Evolutionary conservation across 345 rosid genomes (phyloP), one percentile per base, ranked within the genome.

Genomic region (Ceriops zippeliana): DNA sequence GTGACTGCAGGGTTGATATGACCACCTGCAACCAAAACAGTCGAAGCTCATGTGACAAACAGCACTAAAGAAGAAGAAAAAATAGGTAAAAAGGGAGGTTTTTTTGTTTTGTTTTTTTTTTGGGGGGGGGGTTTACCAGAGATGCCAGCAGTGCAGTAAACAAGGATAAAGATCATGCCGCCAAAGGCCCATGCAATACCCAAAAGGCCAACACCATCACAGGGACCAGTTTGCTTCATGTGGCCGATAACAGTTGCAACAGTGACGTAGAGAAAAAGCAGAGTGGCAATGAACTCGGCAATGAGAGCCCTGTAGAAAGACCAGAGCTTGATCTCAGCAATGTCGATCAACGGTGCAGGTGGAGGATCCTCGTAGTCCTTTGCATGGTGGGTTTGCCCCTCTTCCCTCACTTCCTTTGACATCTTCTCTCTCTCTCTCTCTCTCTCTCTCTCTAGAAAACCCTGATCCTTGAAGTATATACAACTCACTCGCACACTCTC

Each of bases 341-440:
- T 34, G 85, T 86, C 97, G 7, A 90, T 3, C 21, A 92, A 71
- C 0, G 93, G 98, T 28, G 98, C 96, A 21, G 98, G 98, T 62
- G 98, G 98, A n/a, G 98, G 98, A 70, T 92, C 96, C 1, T 83
- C 98, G 68, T 92, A 92, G 78, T 92, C 96, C 83, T 87, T 92
- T 0, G 86, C 82, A 64, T 81, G 87, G 86, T 59, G 65, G 63
- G 60, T 70, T 16, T 79, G 89, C 26, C 85, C 91, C 69, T 86
- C 98, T 76, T 90, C 98, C 63, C 85, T 80, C 70, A 90, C 95
- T 77, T 92, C 96, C 82, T 90, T 90, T 1, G 95, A 83, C 79
- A 92, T 92, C 69, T 73, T 13, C 61, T 54, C 28, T 67, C 7
- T 52, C 57, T 35, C 8, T 57, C 31, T 21, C 28, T 13, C 26